phyloP scores from a whole-genome alignment of 2,329 filamentous ascomycete species.

The Myriosclerotinia curreyana region DNA sequence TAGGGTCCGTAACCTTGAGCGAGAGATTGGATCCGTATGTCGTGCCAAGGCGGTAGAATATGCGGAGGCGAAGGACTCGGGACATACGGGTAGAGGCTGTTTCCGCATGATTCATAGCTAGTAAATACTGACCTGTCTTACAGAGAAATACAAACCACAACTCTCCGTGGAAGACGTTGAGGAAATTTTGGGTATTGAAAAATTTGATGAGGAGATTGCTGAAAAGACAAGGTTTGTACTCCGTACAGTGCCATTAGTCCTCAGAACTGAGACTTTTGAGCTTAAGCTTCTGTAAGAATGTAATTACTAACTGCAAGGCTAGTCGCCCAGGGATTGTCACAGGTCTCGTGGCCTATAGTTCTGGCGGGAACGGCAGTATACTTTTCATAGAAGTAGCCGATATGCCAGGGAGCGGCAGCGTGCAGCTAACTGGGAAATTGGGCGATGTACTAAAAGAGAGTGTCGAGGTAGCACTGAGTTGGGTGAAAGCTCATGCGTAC shows the following conservation, averaged over 20 bases:
- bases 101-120: not conserved
- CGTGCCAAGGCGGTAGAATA: conserved; percentile 94
- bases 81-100: conserved; percentile 42
- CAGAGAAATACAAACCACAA: conserved; percentile 66
- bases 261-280: conserved; percentile 26
- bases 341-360: conserved; percentile 90
- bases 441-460: conserved; percentile 96
- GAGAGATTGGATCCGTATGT: conserved; percentile 91
- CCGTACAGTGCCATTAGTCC: not conserved
- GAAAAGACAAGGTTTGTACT: conserved; percentile 59
- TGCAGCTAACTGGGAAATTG: conserved; percentile 94
- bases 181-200: conserved; percentile 85
- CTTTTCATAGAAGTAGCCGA: conserved; percentile 97
- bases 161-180: conserved; percentile 81
- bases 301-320: conserved; percentile 29
- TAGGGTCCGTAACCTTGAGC: conserved; percentile 91
- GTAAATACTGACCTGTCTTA: conserved; percentile 20
- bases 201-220: conserved; percentile 92
- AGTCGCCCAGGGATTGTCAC: conserved; percentile 88
- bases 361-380: conserved; percentile 90
- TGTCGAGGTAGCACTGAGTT: conserved; percentile 91
- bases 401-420: conserved; percentile 88
- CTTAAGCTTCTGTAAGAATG: conserved; percentile 20
- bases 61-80: conserved; percentile 80
- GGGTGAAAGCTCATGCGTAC: conserved; percentile 95